A percentile compares a stretch with the other conserved stretches of the same genome.
Evolutionary conservation across 345 rosid species (phyloP).

Genomic region (Atalantia buxifolia): DNA sequence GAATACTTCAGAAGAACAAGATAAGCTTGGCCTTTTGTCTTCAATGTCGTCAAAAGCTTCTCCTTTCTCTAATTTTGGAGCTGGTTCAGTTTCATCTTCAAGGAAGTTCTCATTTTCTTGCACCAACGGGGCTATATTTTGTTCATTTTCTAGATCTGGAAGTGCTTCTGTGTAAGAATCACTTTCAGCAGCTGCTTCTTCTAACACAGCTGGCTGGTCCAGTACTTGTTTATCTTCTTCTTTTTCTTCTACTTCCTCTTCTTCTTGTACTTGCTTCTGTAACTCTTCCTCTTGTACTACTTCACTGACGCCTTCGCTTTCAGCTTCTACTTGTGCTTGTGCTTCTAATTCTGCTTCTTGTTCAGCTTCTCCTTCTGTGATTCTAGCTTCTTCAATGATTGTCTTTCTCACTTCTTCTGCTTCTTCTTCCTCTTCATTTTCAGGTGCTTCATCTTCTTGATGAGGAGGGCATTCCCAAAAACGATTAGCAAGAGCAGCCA

Average conservation of each 20-base stretch:
- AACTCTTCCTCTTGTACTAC: slow-evolving; percentile 5
- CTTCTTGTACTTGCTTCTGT: not conserved
- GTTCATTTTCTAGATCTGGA: slow-evolving; percentile 23
- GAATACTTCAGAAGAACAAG: not conserved
- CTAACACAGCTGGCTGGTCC: not conserved
- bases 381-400: slow-evolving; percentile 16
- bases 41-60: slow-evolving; percentile 12
- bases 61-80: slow-evolving; percentile 3
- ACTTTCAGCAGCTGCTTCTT: slow-evolving; percentile 1
- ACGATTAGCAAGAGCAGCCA: slow-evolving; percentile 80
- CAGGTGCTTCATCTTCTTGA: slow-evolving; percentile 14
- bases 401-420: slow-evolving; percentile 28
- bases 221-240: slow-evolving; percentile 9
- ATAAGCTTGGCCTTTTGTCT: not conserved
- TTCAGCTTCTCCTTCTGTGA: slow-evolving; percentile 16
- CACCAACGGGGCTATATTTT: slow-evolving; percentile 19
- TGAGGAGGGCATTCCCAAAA: slow-evolving; percentile 59
- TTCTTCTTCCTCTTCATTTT: slow-evolving; percentile 14
- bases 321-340: not conserved
- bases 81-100: slow-evolving; percentile 24
- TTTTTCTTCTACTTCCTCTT: not conserved
- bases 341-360: not conserved
- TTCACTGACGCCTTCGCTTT: not conserved
- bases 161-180: slow-evolving; percentile 3
- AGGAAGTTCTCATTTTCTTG: slow-evolving; percentile 27